Conservation (phyloP, 768 basidiomycete species). For the Dacryopinax primogenitus region DNA sequence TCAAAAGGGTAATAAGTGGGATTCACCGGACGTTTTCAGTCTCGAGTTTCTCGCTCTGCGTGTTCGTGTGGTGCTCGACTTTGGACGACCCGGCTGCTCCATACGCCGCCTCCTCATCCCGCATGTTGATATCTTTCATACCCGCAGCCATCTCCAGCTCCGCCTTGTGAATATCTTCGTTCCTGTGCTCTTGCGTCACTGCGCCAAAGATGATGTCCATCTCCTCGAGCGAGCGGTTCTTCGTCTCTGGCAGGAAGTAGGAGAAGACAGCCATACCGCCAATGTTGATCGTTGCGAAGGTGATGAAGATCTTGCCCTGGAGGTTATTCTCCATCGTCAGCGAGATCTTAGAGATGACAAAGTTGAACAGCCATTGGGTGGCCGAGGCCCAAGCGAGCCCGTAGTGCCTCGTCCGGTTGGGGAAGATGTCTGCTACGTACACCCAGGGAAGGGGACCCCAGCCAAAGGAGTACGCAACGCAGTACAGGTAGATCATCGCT, state of each 20-base stretch:
- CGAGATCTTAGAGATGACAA: constrained; percentile 58
- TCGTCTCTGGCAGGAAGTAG: constrained; percentile 56
- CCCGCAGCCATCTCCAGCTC: constrained; percentile 5
- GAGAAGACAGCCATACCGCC: constrained; percentile 57
- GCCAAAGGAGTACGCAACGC: constrained; percentile 74
- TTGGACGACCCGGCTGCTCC: background rate
- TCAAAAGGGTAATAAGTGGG: background rate
- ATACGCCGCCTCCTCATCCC: constrained; percentile 2
- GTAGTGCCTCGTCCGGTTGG: constrained; percentile 68
- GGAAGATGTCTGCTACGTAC: constrained; percentile 75
- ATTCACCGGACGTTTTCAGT: background rate
- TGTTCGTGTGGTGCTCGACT: background rate
- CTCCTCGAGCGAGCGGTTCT: constrained; percentile 43
- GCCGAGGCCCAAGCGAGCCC: constrained; percentile 62
- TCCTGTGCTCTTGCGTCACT: constrained; percentile 40
- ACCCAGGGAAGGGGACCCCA: constrained; percentile 64
- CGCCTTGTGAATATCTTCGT: constrained; percentile 34
- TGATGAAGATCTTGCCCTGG: constrained; percentile 63
- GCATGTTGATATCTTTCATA: background rate
- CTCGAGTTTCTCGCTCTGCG: background rate
- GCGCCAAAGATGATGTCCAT: constrained; percentile 31
- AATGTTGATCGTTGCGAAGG: constrained; percentile 65
- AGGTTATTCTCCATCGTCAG: constrained; percentile 48
- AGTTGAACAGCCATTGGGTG: constrained; percentile 76
- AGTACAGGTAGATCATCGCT: constrained; percentile 73